Conservation (phyloP, 768 basidiomycete species). For the Pleurotus ostreatus region DNA sequence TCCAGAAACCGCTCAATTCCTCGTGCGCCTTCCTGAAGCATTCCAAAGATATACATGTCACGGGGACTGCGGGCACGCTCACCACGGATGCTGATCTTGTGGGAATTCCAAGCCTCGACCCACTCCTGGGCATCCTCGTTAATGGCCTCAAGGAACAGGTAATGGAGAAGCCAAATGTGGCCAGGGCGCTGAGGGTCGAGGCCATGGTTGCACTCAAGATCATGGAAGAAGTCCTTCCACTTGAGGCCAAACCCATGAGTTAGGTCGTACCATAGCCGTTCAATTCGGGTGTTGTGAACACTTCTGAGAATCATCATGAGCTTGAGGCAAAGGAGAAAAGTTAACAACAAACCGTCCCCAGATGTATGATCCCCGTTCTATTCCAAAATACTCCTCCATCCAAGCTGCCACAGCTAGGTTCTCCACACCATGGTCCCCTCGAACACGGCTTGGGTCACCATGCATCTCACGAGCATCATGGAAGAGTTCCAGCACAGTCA, state of each 20-base stretch:
- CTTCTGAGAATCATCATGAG: conserved; percentile 7
- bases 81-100: conserved; percentile 12
- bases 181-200: conserved; percentile 14
- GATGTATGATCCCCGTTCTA: conserved; percentile 20
- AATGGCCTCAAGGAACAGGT: conserved; percentile 21
- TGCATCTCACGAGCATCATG: conserved; percentile 2
- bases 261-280: conserved; percentile 27
- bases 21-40: conserved; percentile 13
- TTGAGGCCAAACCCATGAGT: conserved; percentile 22
- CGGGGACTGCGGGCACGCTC: conserved; percentile 11
- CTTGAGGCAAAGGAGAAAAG: neutral
- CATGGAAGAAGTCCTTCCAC: conserved; percentile 26
- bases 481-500: conserved; percentile 22
- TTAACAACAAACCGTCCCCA: conserved; percentile 20
- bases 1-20: conserved; percentile 8
- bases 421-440: conserved; percentile 26
- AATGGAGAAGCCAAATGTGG: conserved; percentile 28
- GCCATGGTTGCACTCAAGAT: conserved; percentile 21
- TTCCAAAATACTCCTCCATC: conserved; percentile 18
- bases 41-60: conserved; percentile 17
- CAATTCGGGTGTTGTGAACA: conserved; percentile 15
- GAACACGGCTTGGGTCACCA: conserved; percentile 20
- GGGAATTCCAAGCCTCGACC: conserved; percentile 24
- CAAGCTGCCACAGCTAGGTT: conserved; percentile 19
- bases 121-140: conserved; percentile 21